A percentile compares a stretch with the other conserved stretches of the same genome.
phyloP scores from a whole-genome alignment of 2,329 filamentous ascomycete species.

The Aspergillus texensis region DNA sequence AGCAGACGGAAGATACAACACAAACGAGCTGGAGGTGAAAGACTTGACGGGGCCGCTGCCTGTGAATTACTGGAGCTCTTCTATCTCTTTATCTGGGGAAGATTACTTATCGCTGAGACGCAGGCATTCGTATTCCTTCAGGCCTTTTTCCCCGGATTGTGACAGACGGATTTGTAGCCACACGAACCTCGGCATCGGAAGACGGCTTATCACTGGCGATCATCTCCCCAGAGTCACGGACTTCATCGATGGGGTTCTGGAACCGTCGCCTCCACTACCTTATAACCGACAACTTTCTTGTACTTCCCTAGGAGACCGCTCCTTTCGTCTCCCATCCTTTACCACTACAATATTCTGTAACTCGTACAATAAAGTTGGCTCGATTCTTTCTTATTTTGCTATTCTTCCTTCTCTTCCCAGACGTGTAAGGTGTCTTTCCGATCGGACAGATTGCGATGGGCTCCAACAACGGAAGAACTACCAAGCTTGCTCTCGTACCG shows the following conservation, averaged over 20 bases:
- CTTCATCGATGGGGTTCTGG: conserved; percentile 34
- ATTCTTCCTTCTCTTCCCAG: background rate
- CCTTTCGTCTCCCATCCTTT: background rate
- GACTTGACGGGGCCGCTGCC: background rate
- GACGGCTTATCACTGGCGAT: conserved; percentile 32
- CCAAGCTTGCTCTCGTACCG: conserved; percentile 73
- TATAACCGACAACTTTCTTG: conserved; percentile 16
- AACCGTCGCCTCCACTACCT: conserved; percentile 25
- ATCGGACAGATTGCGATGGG: conserved; percentile 33
- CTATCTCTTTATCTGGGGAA: background rate
- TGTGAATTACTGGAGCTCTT: background rate
- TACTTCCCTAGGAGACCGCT: background rate
- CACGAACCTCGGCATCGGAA: conserved; percentile 40
- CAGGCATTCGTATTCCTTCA: background rate
- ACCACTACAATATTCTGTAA: background rate
- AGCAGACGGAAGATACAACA: background rate
- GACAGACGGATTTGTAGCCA: conserved; percentile 26
- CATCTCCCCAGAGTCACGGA: conserved; percentile 35
- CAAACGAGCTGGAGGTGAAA: background rate
- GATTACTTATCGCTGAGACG: no score
- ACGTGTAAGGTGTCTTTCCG: background rate
- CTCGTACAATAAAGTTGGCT: background rate
- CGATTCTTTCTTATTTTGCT: conserved; percentile 7
- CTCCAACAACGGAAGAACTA: conserved; percentile 40
- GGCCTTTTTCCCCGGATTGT: conserved; percentile 13